Evolutionary conservation across 108 stramenopile genomes (phyloP).

Genomic region (Pseudonitzschia pungens): DNA sequence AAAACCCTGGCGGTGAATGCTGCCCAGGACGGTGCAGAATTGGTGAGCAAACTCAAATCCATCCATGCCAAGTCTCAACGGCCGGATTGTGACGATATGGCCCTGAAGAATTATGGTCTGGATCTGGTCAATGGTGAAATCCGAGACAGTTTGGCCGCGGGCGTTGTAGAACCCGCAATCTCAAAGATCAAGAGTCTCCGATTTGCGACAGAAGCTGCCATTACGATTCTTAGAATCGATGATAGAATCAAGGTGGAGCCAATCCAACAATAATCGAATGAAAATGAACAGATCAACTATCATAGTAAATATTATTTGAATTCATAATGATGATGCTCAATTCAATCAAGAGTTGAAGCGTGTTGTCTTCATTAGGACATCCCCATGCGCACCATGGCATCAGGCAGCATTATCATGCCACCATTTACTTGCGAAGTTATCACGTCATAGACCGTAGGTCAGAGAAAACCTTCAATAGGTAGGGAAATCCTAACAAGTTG

Average conservation of each 20-base stretch:
- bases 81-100: conserved; percentile 35
- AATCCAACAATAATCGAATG: conserved; percentile 1
- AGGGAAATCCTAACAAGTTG: no score
- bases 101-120: conserved; percentile 85
- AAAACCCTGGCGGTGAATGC: conserved; percentile 98
- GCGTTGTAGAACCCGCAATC: conserved; percentile 99
- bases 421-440: no score
- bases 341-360: no score
- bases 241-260: conserved; percentile 78
- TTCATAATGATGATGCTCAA: not conserved
- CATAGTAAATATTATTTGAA: not conserved
- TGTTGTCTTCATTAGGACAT: no score
- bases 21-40: conserved; percentile 97
- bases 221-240: conserved; percentile 98
- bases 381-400: no score
- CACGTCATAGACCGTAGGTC: no score
- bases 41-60: conserved; percentile 93
- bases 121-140: conserved; percentile 87
- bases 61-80: conserved; percentile 85
- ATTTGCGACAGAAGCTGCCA: conserved; percentile 99
- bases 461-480: no score
- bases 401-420: no score
- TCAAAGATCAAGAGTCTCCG: conserved; percentile 98
- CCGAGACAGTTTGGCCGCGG: conserved; percentile 92
- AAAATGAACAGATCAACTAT: not conserved